phyloP scores from a whole-genome alignment of 176 grass and related monocot genomes.

The Triticum dicoccoides region DNA sequence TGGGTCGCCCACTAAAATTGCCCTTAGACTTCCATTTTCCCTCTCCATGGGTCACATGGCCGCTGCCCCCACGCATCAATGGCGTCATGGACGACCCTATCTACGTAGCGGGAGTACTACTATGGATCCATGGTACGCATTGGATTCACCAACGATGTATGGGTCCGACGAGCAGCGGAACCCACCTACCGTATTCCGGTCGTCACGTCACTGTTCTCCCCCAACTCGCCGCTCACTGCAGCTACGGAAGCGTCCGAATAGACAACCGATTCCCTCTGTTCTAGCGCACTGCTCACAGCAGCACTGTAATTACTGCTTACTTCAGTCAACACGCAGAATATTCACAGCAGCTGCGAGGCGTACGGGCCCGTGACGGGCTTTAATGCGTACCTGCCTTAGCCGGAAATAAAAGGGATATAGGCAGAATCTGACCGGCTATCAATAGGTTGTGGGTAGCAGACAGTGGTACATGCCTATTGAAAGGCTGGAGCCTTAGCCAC shows the following conservation, averaged over 20 bases:
- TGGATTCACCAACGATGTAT: background rate
- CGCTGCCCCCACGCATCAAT: too few species aligned
- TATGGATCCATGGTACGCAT: background rate
- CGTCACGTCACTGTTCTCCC: background rate
- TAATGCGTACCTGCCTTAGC: background rate
- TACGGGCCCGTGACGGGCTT: background rate
- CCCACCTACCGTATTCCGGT: background rate
- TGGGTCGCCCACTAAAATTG: too few species aligned
- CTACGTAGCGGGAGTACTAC: too few species aligned
- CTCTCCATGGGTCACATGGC: too few species aligned
- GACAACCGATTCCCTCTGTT: background rate
- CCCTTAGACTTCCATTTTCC: too few species aligned
- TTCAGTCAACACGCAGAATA: background rate
- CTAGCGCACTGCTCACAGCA: background rate
- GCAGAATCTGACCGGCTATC: background rate
- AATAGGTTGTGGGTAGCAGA: too few species aligned
- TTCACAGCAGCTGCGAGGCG: background rate
- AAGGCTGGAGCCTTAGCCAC: background rate
- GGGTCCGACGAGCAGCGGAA: background rate
- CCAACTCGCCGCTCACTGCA: background rate
- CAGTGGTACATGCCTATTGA: too few species aligned
- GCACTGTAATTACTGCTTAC: background rate
- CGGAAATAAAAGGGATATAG: background rate
- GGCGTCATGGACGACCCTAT: too few species aligned
- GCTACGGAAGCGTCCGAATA: background rate